These are phyloP conservation scores for Jamesozyma rosinii DNA, from an alignment of 805 yeast species.

Conservation along the genomic window DNA sequence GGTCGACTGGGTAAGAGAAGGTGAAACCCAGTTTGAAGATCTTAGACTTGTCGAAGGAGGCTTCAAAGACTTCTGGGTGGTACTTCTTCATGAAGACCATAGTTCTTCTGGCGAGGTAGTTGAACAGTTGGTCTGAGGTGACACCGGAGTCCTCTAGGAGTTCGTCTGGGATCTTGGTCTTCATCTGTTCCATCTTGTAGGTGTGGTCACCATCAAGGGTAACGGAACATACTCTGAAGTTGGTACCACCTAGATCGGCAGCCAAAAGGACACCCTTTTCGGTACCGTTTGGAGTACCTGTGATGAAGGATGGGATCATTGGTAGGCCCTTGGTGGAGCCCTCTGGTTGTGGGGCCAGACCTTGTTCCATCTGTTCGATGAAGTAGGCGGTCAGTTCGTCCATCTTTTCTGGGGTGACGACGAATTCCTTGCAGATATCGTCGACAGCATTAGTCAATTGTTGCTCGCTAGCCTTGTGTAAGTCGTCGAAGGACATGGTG, in stretches of 20 bases:
- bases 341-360: conserved; percentile 31
- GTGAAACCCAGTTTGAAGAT: conserved; percentile 79
- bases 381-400: conserved; percentile 40
- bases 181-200: conserved; percentile 63
- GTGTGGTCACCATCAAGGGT: conserved; percentile 66
- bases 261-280: conserved; percentile 80
- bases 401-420: conserved; percentile 19
- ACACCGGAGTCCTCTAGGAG: conserved; percentile 48
- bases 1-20: conserved; percentile 87
- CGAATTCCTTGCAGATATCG: conserved; percentile 22
- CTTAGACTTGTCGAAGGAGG: conserved; percentile 2
- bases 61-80: conserved; percentile 39
- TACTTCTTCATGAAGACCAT: conserved; percentile 54
- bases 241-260: conserved; percentile 93
- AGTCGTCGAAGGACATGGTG: conserved; percentile 26
- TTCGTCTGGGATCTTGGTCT: conserved; percentile 69
- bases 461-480: conserved; percentile 19
- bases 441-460: conserved; percentile 22
- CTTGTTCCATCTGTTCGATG: conserved; percentile 50
- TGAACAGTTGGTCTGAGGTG: conserved; percentile 57
- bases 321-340: conserved; percentile 45
- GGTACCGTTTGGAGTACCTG: conserved; percentile 75
- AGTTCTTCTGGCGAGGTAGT: conserved; percentile 64
- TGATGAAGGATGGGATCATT: conserved; percentile 90
- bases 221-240: conserved; percentile 89